Evolutionary conservation across 176 grass and related monocot species (phyloP), one percentile per base, ranked within the genome.

Genomic region (Eremochloa ophiuroides): DNA sequence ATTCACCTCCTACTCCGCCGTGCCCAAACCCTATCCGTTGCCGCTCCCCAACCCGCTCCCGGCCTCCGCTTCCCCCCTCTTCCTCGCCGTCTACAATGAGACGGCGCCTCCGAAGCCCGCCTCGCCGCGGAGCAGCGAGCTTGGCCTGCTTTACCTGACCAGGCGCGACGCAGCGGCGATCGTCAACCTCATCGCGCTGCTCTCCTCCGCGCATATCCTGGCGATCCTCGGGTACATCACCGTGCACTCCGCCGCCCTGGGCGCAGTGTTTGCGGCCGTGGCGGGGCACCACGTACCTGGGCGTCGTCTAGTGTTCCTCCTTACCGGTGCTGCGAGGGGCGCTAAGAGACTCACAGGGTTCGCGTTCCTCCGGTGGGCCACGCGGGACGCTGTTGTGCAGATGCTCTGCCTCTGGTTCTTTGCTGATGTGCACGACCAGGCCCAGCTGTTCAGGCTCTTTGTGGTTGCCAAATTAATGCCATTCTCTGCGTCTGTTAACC

Each of bases 351-450:
- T 98, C 66, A 88, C 85, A 0, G 85, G 78, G n/a, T 89, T 94
- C 51, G 66, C 87, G 23, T 94, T 98, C 86, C 81, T 94, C 65
- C 70, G 90, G 31, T 98, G 95, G 95, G 92, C 92, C 0, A 87
- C 91, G 2, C 87, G 93, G 23, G 95, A 94, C 18, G 92, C 86
- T 1, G 78, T 98, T 5, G 87, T 92, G 47, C 95, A 95, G 84
- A 83, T 98, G 72, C 88, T 98, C 40, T 94, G 88, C 25, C 56
- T 93, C 35, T 92, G 90, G 88, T 98, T 98, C 88, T 93, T 98
- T 12, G 81, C 88, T 4, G 92, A 94, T 22, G 82, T 94, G 37
- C 85, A 88, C 4, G 95, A 94, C 66, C 92, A 98, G 75, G 61
- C 85, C n/a, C 87, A 91, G 75, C 78, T 94, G 22, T 94, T 98